Percentiles rank a stretch among this genome's conserved stretches.
Conservation (phyloP, 169 alveolate genomes). For the Eimeria acervulina region DNA sequence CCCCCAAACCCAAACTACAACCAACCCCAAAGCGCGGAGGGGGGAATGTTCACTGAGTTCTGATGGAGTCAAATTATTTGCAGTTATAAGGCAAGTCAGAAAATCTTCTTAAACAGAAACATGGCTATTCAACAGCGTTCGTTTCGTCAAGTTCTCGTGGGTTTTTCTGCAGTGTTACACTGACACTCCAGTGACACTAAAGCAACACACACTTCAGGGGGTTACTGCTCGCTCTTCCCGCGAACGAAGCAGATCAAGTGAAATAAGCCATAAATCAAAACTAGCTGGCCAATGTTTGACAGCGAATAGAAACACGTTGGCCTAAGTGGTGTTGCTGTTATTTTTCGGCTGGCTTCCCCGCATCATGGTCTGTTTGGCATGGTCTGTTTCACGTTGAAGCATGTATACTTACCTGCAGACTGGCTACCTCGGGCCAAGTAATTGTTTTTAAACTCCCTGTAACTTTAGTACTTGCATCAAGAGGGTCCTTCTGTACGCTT, state of each 20-base stretch:
- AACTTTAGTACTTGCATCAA: not conserved
- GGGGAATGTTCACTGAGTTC: not conserved
- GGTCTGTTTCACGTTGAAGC: not conserved
- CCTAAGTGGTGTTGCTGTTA: not conserved
- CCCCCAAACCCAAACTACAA: not conserved
- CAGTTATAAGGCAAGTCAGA: not conserved
- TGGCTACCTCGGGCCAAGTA: not conserved
- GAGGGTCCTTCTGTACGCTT: not conserved
- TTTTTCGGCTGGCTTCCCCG: too few relatives aligned
- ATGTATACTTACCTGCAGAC: not conserved
- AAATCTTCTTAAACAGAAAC: not conserved
- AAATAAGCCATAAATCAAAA: too few relatives aligned
- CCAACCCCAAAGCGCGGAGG: not conserved
- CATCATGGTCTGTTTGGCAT: not conserved
- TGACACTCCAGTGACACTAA: too few relatives aligned
- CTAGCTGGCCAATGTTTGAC: too few relatives aligned
- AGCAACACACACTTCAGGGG: too few relatives aligned
- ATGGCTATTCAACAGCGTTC: not conserved
- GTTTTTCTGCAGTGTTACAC: too few relatives aligned
- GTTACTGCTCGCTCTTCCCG: too few relatives aligned
- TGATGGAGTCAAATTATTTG: not conserved
- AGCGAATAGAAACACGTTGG: not conserved
- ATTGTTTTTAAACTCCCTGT: not conserved
- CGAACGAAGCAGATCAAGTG: too few relatives aligned
- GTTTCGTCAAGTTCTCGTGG: too few relatives aligned